phyloP scores from a whole-genome alignment of 1,139 yeast genomes.

The Scheffersomyces insectosa region DNA sequence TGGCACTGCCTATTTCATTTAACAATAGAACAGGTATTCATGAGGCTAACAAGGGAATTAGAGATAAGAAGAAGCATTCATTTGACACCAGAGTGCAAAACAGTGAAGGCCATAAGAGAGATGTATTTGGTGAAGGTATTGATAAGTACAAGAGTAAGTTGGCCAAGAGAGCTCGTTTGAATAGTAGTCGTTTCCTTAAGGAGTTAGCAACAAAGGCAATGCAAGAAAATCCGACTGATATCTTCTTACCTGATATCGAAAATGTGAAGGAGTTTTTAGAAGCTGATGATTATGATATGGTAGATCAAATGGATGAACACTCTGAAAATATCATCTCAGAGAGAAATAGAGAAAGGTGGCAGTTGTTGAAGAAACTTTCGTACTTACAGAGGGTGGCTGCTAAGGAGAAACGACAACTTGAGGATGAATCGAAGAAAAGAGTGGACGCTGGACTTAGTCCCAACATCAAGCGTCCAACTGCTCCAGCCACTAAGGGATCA shows the following conservation, averaged over 20 bases:
- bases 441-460: slow-evolving; percentile 35
- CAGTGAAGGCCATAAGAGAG: slow-evolving; percentile 60
- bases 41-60: slow-evolving; percentile 77
- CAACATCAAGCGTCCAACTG: neutral
- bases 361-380: slow-evolving; percentile 64
- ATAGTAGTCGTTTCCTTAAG: slow-evolving; percentile 53
- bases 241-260: slow-evolving; percentile 58
- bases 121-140: slow-evolving; percentile 74
- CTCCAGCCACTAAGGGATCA: slow-evolving; percentile 4
- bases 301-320: slow-evolving; percentile 40
- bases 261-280: slow-evolving; percentile 57
- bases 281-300: slow-evolving; percentile 40
- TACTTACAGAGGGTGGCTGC: slow-evolving; percentile 66
- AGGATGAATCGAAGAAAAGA: slow-evolving; percentile 35
- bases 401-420: slow-evolving; percentile 34
- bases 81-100: slow-evolving; percentile 79
- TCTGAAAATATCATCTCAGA: slow-evolving; percentile 42
- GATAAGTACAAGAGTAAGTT: slow-evolving; percentile 57
- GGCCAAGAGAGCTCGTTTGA: slow-evolving; percentile 51
- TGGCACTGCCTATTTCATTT: slow-evolving; percentile 62
- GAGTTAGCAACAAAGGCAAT: slow-evolving; percentile 54
- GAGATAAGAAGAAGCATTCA: slow-evolving; percentile 80
- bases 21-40: slow-evolving; percentile 78
- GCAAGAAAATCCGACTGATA: slow-evolving; percentile 35
- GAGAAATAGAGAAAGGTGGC: slow-evolving; percentile 63